Percentiles rank a stretch among this genome's conserved stretches.
Conservation (phyloP, 2,329 filamentous ascomycete genomes). For the Colletotrichum brevisporum region DNA sequence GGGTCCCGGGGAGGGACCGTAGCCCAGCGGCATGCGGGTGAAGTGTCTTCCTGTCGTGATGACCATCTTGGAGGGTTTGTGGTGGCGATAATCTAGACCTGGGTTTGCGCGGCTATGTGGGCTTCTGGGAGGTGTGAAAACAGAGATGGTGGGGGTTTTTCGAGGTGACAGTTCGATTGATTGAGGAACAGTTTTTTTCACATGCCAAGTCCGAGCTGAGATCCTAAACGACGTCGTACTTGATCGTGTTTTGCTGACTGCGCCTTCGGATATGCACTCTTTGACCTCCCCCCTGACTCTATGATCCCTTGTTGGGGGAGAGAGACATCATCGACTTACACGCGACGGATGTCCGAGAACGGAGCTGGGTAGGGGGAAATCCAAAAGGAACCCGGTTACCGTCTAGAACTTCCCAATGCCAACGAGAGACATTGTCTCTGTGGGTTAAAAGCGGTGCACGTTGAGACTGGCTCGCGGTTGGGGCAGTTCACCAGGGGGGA, state of each 20-base stretch:
- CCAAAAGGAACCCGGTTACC: too few relatives aligned
- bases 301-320: neutral
- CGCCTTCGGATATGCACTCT: neutral
- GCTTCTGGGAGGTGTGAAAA: neutral
- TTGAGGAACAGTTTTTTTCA: neutral
- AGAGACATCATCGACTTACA: neutral
- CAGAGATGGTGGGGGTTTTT: neutral
- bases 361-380: neutral
- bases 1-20: constrained; percentile 14
- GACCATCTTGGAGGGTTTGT: neutral
- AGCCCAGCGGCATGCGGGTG: constrained; percentile 27
- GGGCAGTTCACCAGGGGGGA: too few relatives aligned
- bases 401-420: too few relatives aligned
- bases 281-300: neutral
- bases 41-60: constrained; percentile 20
- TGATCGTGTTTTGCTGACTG: neutral
- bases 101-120: neutral
- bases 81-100: neutral
- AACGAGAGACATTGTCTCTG: too few relatives aligned
- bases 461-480: too few relatives aligned
- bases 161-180: neutral
- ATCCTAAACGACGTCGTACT: neutral
- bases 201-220: neutral
- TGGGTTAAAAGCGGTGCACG: too few relatives aligned
- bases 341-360: neutral